A percentile compares a stretch with the other conserved stretches of the same genome.
phyloP scores from a whole-genome alignment of 2,329 filamentous ascomycete species.

The Paraphaeosphaeria sporulosa region DNA sequence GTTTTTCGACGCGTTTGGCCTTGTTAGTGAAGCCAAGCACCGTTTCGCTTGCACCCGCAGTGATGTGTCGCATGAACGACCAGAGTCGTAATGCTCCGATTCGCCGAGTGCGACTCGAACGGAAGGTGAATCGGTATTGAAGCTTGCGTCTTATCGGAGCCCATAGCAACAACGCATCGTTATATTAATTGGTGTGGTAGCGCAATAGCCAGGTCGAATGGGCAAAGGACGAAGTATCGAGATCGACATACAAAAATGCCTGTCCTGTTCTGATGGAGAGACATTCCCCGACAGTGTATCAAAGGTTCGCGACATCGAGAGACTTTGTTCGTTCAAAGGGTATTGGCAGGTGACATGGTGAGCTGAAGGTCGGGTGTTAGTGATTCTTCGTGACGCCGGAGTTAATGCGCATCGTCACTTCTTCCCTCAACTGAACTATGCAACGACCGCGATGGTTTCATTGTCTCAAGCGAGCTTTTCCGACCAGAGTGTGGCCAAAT shows the following conservation, averaged over 20 bases:
- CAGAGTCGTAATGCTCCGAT: not conserved
- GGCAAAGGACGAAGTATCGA: slow-evolving; percentile 6
- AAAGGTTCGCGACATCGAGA: not conserved
- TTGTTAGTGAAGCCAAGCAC: not conserved
- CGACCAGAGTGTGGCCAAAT: no score
- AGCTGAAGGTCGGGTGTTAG: no score
- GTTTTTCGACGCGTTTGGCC: not conserved
- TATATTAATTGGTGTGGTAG: slow-evolving; percentile 24
- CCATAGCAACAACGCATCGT: slow-evolving; percentile 1
- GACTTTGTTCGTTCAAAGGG: not conserved
- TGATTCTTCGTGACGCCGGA: no score
- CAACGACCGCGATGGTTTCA: no score
- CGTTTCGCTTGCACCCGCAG: not conserved
- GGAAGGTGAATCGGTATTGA: slow-evolving; percentile 2
- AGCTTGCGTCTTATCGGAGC: slow-evolving; percentile 4
- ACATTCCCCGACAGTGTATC: not conserved
- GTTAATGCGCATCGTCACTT: no score
- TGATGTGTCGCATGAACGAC: not conserved
- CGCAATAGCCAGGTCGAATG: slow-evolving; percentile 21
- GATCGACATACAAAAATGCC: not conserved
- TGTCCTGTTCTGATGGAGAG: slow-evolving; percentile 1
- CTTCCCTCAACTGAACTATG: no score
- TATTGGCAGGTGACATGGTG: no score
- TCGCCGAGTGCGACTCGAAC: not conserved
- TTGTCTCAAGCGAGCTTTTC: no score